Base-by-base conservation (phyloP, 108 stramenopile genomes). In the Cyclotella sp. region DNA sequence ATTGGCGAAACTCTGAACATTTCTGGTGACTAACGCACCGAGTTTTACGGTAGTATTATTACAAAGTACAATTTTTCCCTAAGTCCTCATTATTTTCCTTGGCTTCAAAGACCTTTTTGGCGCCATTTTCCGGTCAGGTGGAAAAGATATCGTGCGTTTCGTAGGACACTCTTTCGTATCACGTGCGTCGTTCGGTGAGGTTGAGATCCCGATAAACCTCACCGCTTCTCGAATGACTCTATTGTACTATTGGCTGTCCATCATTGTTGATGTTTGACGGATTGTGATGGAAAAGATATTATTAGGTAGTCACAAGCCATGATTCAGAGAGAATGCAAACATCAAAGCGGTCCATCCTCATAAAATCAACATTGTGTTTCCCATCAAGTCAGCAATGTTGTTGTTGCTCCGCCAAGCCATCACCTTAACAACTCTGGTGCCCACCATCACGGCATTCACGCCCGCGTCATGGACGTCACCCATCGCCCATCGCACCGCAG, bases 401-500 rank as follows among this genome's bases (percentile, higher is more conserved):
- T 2, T 34, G 6, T 34, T n/a, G 52, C n/a, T 55, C 24, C 55
- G 24, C 44, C 45, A 45, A 11, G 43, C 64, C 16, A 16, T 65
- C 64, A 3, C 34, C 43, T 18, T 44, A 18, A 15, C 57, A 22
- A 22, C 28, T 7, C 14, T 27, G 26, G 26, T 27, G 14, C 64
- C 64, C 27, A 46, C 45, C 64, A 44, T 44, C 45, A 27, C 43
- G 43, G 46, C 67, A 21, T 68, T 68, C 51, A 29, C 51, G 27
- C 67, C 67, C 24, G 49, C 67, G 7, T 16, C 55, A 34, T 34
- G 34, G 34, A 6, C 34, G 34, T 34, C 34, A 34, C 4, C 34
- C 34, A 34, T 34, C 24, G 21, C 15, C 44, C 41, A 22, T 29
- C 19, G 13, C 51, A 9, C 28, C 13, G 49, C 26, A 1, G 4